Evolutionary conservation across 371 early-diverging fungal species (phyloP), one percentile per base, ranked within the genome.

Genomic region (Massospora cicadina): DNA sequence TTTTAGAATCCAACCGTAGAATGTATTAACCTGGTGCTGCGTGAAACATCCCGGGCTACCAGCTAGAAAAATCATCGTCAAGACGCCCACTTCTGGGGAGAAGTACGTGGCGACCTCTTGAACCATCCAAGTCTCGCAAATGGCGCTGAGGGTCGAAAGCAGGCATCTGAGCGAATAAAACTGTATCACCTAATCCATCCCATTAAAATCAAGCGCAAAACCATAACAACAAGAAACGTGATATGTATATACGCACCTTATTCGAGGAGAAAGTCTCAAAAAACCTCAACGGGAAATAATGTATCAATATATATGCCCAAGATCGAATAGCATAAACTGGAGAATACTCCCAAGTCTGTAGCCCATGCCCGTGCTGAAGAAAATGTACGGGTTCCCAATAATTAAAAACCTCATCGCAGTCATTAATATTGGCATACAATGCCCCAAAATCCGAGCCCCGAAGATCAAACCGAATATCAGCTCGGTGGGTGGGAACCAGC

Each of bases 261-360:
- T 75, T 79, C 5, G 75, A 71, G 57, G 79, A 70, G 26, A 81
- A 65, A 7, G 81, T 61, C 28, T 73, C 77, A 13, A 79, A 56
- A 27, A 73, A 25, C 57, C 72, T 68, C 0, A 77, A 78, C 7
- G 80, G 68, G 23, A 75, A 21, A 3, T 83, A 74, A 71, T 90
- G 83, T 1, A 86, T 24, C n/a, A 71, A 68, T 17, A 90, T 75
- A 69, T 88, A 93, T 1, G 81, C 81, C 85, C 89, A 97, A 21
- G 88, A 87, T 53, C 96, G 83, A 54, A 97, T 86, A 27, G 91
- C 85, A 68, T 78, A 93, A 28, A 81, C 73, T 2, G 95, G 90
- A 10, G 91, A 84, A 68, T 95, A 94, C 71, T 97, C 98, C 98
- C 98, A 97, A 1, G 98, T 95, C 72, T 94, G 88, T 65, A 91